Evolutionary conservation across 148 eudicot genomes (phyloP), one percentile per base, ranked within the genome.

Genomic region (Suaeda aralocaspica): DNA sequence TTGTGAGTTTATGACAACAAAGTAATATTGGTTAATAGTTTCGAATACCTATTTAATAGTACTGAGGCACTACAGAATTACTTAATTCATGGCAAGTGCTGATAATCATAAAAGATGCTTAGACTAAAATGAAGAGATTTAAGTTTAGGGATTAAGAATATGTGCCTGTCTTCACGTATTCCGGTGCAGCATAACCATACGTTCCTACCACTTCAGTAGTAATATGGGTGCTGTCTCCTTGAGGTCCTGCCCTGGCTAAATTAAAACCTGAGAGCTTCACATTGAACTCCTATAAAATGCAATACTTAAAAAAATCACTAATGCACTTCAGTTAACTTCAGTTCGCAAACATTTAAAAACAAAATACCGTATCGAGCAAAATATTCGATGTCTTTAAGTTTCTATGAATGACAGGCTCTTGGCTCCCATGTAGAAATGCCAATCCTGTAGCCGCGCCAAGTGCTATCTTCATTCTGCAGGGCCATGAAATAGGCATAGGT

Each of bases 141-240:
- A 14, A 24, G 18, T 42, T 18, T 42, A n/a, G 7, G 22, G n/a
- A 15, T 57, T 28, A 42, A 25, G 34, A 12, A 61, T 14, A 42
- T 25, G 28, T 80, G 88, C 98, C 98, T 76, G 98, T 93, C 98
- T 90, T 93, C 34, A 93, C 96, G 66, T 93, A 93, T 72, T 93
- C 98, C 6, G 98, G 98, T 49, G 98, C 98, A 59, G 98, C 98
- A 80, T 93, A 93, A 55, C 98, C 98, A 84, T 93, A 93, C 45
- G 98, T 93, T 28, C 98, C 98, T 31, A 93, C 89, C 42, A 93
- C 98, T 81, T 96, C 71, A 2, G 98, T 90, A 58, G 98, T 90
- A 63, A 93, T 96, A 72, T 90, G 98, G 0, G 98, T 93, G 68
- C 91, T 89, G 75, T 93, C 96, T 52, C 96, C 98, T 68, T 89